Base-by-base conservation (phyloP, 129 eudicot genomes). In the Oenanthe sinensis region DNA sequence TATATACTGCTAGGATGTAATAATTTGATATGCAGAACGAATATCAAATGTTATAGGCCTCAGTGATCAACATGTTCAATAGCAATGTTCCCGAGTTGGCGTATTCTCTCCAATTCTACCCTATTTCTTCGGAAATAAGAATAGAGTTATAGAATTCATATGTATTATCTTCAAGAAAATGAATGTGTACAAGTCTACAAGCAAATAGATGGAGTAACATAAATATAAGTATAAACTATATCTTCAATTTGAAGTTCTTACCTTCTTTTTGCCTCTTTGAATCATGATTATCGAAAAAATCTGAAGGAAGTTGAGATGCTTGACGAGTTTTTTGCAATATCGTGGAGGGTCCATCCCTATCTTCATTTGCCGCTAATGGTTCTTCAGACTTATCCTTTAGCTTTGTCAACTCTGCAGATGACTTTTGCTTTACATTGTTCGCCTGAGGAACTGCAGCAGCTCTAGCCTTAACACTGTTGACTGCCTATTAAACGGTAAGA, bases 251-350 rank as follows among this genome's bases (percentile, higher is more conserved):
- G 49, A 83, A 44, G 45, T 40, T 65, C 84, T 75, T 85, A 91
- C 98, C 97, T 49, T 33, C 85, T 77, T 83, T 88, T 85, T 88
- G 92, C 84, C 78, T 88, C 87, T 91, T 91, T 52, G 82, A 24
- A 58, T 81, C 97, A 8, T 84, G 89, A 42, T 88, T 84, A 78
- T 95, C 97, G 80, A 95, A 91, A 83, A 93, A 93, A 78, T 84
- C 79, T 17, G 90, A 84, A 82, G 97, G 96, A 81, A 95, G 96
- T 63, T 24, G 78, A 69, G 92, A 80, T 69, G 92, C 76, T 71
- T 81, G 55, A 55, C 63, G 85, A 40, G 89, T 54, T 74, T 80
- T 85, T 77, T 86, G 85, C 82, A 81, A 55, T 71, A 46, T 72
- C 17, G 75, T 49, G 30, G 86, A 82, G 30, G 86, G 80, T 60